phyloP scores from a whole-genome alignment of 257 asterid genomes.

The Forsythia suspensa region DNA sequence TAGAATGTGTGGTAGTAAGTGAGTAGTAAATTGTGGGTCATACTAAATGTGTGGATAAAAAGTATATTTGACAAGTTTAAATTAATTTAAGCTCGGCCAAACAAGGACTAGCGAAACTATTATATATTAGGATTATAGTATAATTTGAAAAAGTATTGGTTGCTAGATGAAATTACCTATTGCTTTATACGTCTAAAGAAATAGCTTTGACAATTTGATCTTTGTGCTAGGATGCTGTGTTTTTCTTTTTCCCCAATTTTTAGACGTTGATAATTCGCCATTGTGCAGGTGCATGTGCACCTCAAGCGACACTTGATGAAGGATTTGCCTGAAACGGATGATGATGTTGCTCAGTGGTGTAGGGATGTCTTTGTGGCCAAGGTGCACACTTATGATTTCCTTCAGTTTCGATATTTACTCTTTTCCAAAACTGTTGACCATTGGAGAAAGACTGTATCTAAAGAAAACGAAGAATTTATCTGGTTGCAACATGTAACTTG shows the following conservation, averaged over 20 bases:
- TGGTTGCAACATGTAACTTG: slow-evolving; percentile 5
- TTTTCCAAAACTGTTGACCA: background rate
- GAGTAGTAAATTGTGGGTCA: too few species aligned
- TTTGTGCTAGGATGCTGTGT: background rate
- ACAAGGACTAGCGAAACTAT: background rate
- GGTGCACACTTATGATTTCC: slow-evolving; percentile 40
- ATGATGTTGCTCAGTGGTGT: slow-evolving; percentile 93
- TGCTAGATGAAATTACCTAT: background rate
- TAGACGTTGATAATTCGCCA: background rate
- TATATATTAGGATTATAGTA: background rate
- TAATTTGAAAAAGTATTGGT: background rate
- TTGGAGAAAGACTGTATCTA: background rate
- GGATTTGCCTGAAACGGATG: slow-evolving; percentile 83
- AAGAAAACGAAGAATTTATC: background rate
- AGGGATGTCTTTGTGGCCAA: slow-evolving; percentile 72
- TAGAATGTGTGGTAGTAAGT: too few species aligned
- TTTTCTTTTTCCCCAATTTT: background rate
- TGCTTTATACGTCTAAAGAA: background rate
- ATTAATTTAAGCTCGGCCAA: too few species aligned
- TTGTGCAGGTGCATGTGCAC: slow-evolving; percentile 85
- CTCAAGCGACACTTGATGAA: slow-evolving; percentile 78
- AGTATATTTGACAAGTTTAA: too few species aligned
- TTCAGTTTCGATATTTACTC: slow-evolving; percentile 3
- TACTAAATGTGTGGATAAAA: too few species aligned
- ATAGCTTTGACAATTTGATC: background rate